phyloP scores from a whole-genome alignment of 495 filamentous ascomycete genomes.

The Penicillium samsonianum region DNA sequence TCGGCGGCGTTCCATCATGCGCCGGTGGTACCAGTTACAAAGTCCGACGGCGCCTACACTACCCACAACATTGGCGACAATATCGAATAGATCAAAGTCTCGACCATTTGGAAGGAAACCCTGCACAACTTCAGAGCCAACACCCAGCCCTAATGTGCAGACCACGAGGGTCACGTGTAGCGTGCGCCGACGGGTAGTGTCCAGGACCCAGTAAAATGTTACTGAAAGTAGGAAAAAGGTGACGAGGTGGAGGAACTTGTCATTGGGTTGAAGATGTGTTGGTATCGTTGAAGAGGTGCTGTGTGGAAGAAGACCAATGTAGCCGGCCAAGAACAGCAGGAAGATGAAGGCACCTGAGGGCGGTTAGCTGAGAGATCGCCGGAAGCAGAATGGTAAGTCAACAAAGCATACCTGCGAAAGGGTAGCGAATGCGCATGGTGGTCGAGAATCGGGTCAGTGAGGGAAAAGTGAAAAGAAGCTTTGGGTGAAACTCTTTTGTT shows the following conservation, averaged over 20 bases:
- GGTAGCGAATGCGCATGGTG: conserved; percentile 69
- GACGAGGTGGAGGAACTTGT: conserved; percentile 86
- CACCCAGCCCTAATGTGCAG: conserved; percentile 69
- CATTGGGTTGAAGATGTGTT: conserved; percentile 70
- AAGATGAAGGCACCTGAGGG: conserved; percentile 67
- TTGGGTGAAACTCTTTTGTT: neutral
- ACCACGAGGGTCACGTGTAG: conserved; percentile 82
- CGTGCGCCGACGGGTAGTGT: conserved; percentile 80
- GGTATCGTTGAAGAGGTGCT: conserved; percentile 61
- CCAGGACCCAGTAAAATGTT: conserved; percentile 95
- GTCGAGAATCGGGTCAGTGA: neutral
- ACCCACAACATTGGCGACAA: conserved; percentile 85
- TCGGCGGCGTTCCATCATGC: conserved; percentile 90
- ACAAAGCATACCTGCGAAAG: conserved; percentile 65
- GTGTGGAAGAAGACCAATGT: conserved; percentile 69
- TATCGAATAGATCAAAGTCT: conserved; percentile 79
- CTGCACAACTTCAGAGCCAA: conserved; percentile 88
- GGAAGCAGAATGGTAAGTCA: conserved; percentile 5
- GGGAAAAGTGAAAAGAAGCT: neutral
- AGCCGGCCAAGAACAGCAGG: conserved; percentile 73
- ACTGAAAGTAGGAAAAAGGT: conserved; percentile 88
- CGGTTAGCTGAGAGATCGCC: conserved; percentile 18
- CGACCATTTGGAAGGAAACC: conserved; percentile 77
- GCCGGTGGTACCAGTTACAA: conserved; percentile 87
- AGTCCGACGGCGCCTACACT: conserved; percentile 68